Conservation (phyloP, 169 alveolate genomes). For the Eimeria necatrix region DNA sequence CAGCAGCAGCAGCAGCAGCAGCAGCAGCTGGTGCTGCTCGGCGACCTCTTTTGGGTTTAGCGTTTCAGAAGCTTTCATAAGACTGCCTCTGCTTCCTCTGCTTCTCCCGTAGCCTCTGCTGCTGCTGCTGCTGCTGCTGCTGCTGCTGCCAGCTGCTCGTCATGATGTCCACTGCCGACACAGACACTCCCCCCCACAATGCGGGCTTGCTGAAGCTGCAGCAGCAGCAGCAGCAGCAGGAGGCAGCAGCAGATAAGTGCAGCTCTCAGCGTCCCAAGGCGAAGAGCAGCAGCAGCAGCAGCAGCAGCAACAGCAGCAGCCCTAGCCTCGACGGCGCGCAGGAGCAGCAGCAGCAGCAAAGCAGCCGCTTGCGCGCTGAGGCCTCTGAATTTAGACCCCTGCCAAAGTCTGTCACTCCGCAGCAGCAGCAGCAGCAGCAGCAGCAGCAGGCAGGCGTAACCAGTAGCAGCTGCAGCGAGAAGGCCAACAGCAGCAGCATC, state of each 20-base stretch:
- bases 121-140: slow-evolving; percentile 67
- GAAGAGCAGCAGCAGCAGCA: slow-evolving; percentile 29
- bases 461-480: slow-evolving; percentile 26
- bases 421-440: background rate
- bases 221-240: slow-evolving; percentile 69
- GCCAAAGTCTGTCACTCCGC: slow-evolving; percentile 45
- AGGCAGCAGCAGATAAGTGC: slow-evolving; percentile 45
- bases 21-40: background rate
- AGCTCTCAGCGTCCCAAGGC: slow-evolving; percentile 31
- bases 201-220: slow-evolving; percentile 69
- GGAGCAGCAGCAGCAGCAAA: slow-evolving; percentile 57
- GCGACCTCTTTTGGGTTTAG: background rate
- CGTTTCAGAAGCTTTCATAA: background rate
- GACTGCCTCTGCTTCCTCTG: background rate
- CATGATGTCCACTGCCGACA: slow-evolving; percentile 63
- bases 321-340: background rate
- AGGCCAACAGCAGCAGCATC: slow-evolving; percentile 9
- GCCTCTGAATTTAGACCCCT: slow-evolving; percentile 36
- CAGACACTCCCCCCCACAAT: slow-evolving; percentile 51
- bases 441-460: background rate
- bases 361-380: slow-evolving; percentile 37
- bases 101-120: background rate
- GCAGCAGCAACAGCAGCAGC: background rate
- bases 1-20: slow-evolving; percentile 48
- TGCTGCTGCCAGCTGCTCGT: background rate